These are phyloP conservation scores for Xanthoceras sorbifolium DNA, from an alignment of 345 rosid species.

Conservation along the genomic window DNA sequence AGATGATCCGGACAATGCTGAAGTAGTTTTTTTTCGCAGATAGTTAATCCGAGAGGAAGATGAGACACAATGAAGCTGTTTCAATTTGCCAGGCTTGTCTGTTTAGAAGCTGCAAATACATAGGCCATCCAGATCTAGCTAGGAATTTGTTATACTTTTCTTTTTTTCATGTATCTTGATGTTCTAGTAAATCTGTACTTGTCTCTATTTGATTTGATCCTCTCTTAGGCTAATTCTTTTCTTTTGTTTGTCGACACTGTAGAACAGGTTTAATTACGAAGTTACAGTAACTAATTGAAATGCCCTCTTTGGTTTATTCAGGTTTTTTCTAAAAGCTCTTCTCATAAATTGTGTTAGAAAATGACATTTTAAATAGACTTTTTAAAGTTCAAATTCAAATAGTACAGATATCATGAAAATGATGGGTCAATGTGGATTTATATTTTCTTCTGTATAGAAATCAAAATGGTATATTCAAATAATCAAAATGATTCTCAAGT, in stretches of 20 bases:
- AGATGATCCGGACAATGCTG: conserved; percentile 7
- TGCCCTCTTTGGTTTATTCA: neutral
- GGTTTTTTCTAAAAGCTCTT: no score
- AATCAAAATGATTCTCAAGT: no score
- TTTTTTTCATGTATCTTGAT: neutral
- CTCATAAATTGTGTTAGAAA: no score
- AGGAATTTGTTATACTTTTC: neutral
- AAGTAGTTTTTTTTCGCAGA: conserved; percentile 35
- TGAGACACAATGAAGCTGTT: conserved; percentile 8
- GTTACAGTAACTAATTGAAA: no score
- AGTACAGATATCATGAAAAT: no score
- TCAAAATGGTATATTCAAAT: no score
- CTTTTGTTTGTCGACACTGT: no score
- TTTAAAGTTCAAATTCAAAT: no score
- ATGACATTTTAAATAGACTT: no score
- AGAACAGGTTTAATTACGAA: no score
- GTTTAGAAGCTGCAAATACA: neutral
- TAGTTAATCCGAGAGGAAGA: conserved; percentile 46
- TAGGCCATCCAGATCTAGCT: neutral
- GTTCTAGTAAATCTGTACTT: neutral
- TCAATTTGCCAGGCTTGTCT: neutral
- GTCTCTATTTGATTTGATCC: neutral
- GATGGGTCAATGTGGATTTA: no score
- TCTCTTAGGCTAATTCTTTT: neutral
- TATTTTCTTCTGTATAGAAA: no score